Percentiles rank a stretch among this genome's conserved stretches.
These are phyloP conservation scores for Endogone sp. DNA, from an alignment of 192 early-diverging fungal genomes.

Conservation along the genomic window DNA sequence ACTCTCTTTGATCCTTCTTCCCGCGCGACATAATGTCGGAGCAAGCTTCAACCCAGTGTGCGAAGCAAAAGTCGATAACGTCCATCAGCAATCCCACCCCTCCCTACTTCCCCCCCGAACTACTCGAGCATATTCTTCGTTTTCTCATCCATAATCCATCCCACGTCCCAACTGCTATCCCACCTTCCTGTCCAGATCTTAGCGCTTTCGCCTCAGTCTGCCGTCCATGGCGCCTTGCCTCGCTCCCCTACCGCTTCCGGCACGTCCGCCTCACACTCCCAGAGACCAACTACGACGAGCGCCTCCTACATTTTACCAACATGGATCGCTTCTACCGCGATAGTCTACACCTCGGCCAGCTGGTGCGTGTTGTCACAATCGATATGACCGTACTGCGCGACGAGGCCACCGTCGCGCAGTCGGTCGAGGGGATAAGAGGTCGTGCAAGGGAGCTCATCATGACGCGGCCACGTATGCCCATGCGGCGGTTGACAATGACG, in stretches of 20 bases:
- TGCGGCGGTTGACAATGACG: neutral
- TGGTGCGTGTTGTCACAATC: neutral
- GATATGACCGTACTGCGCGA: neutral
- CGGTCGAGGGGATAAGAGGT: neutral
- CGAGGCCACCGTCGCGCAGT: neutral
- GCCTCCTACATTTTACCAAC: neutral
- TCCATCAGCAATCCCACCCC: too few species aligned
- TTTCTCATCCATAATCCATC: neutral
- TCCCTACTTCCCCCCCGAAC: neutral
- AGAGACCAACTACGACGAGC: neutral
- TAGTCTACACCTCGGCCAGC: neutral
- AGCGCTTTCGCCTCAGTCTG: neutral
- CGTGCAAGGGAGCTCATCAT: neutral
- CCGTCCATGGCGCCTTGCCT: neutral
- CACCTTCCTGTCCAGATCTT: neutral
- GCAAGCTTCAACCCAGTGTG: too few species aligned
- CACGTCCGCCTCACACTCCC: neutral
- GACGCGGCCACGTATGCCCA: neutral
- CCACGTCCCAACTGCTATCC: neutral
- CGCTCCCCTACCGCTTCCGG: neutral
- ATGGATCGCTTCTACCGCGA: neutral
- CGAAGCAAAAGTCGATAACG: too few species aligned
- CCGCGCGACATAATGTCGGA: too few species aligned
- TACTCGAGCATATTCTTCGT: neutral
- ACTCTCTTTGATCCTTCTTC: too few species aligned